Percentiles rank a stretch among this genome's conserved stretches.
These are phyloP conservation scores for Boletus edulis DNA, from an alignment of 768 basidiomycete genomes.

Conservation along the genomic window DNA sequence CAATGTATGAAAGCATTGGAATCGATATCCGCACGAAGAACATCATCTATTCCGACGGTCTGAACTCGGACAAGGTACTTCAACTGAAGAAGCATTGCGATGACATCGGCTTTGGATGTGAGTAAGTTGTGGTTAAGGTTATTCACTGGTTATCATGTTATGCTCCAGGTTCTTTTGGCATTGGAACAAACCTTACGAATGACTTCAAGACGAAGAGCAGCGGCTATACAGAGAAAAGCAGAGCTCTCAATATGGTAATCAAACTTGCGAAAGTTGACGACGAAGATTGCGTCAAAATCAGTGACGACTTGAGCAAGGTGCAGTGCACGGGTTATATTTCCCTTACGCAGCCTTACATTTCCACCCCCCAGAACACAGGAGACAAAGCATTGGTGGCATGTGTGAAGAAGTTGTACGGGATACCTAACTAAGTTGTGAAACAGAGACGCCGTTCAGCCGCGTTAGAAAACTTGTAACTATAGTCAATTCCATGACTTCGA, in stretches of 20 bases:
- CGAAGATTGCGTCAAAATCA: slow-evolving; percentile 85
- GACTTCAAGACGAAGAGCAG: slow-evolving; percentile 62
- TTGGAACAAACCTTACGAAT: slow-evolving; percentile 91
- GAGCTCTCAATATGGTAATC: slow-evolving; percentile 92
- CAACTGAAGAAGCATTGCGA: slow-evolving; percentile 69
- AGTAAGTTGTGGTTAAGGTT: slow-evolving; percentile 2
- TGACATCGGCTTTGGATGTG: slow-evolving; percentile 69
- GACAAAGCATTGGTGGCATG: slow-evolving; percentile 53
- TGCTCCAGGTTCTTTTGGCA: slow-evolving; percentile 77
- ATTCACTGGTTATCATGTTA: neutral
- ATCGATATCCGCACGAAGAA: slow-evolving; percentile 63
- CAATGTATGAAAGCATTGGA: slow-evolving; percentile 67
- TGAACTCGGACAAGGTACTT: slow-evolving; percentile 70
- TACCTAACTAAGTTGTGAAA: neutral
- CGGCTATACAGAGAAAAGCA: slow-evolving; percentile 58
- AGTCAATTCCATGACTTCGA: neutral
- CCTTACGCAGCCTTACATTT: neutral
- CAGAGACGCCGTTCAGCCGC: no score
- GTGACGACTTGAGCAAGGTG: slow-evolving; percentile 87
- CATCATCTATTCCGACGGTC: slow-evolving; percentile 82
- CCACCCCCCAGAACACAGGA: slow-evolving; percentile 63
- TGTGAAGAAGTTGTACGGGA: slow-evolving; percentile 43
- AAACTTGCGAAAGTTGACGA: slow-evolving; percentile 78
- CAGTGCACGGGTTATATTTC: neutral
- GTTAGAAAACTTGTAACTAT: neutral